Evolutionary conservation across 2,329 filamentous ascomycete species (phyloP).

Genomic region (Emmonsiellopsis sp.): DNA sequence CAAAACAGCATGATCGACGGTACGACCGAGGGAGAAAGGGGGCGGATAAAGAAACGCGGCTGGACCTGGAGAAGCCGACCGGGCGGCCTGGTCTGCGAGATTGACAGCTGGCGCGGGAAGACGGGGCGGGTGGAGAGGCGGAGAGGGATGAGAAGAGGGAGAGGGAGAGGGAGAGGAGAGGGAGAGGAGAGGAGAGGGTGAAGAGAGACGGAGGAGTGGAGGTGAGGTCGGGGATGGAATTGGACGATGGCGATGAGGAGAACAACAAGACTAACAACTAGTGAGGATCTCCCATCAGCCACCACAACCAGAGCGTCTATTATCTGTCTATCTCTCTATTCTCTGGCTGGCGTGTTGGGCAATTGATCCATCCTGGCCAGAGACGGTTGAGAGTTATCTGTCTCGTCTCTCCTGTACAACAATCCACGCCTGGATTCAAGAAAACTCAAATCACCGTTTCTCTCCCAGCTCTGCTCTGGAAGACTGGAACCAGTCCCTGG

Average conservation of each 20-base stretch:
- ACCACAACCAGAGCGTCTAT: too few species aligned
- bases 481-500: too few species aligned
- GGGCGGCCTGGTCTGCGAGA: conserved; percentile 8
- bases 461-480: too few species aligned
- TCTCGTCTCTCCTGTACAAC: too few species aligned
- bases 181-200: conserved; percentile 3
- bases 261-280: too few species aligned
- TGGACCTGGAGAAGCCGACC: conserved; percentile 7
- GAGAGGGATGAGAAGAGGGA: not conserved
- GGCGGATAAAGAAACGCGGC: not conserved
- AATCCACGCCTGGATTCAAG: too few species aligned
- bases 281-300: too few species aligned
- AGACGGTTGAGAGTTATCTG: too few species aligned
- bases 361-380: too few species aligned
- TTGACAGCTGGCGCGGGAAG: conserved; percentile 3
- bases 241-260: not conserved
- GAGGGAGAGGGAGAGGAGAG: not conserved
- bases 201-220: not conserved
- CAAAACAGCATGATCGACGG: conserved; percentile 12
- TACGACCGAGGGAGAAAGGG: conserved; percentile 3
- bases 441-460: too few species aligned
- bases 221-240: not conserved
- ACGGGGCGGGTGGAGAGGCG: not conserved
- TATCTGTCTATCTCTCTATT: too few species aligned
- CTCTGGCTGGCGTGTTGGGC: too few species aligned